Conservation (phyloP, 1,284 basidiomycete genomes). For the Salmacisia buchloeana region DNA sequence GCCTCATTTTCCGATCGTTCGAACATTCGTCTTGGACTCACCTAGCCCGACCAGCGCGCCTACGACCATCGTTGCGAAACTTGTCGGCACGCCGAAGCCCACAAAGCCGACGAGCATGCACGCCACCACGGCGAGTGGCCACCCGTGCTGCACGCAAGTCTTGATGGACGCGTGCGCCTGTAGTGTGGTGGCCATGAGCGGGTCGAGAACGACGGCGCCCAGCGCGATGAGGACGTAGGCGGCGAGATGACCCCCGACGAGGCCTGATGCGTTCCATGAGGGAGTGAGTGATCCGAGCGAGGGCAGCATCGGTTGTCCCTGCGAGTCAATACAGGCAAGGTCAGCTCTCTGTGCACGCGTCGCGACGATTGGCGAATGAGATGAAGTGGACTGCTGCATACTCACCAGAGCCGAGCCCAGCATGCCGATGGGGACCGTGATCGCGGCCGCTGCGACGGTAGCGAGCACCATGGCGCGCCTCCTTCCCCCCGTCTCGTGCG, state of each 20-base stretch:
- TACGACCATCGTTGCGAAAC: conserved; percentile 22
- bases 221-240: conserved; percentile 42
- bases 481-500: conserved; percentile 35
- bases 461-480: conserved; percentile 42
- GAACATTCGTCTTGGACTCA: not conserved
- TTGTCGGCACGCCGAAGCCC: conserved; percentile 30
- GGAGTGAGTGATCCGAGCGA: conserved; percentile 22
- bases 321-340: not conserved
- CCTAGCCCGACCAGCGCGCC: conserved; percentile 34
- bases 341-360: too few relatives aligned
- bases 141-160: conserved; percentile 38
- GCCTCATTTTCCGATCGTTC: too few relatives aligned
- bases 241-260: conserved; percentile 24
- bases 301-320: conserved; percentile 15
- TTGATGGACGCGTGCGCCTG: conserved; percentile 38
- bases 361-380: too few relatives aligned
- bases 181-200: conserved; percentile 38
- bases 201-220: conserved; percentile 37
- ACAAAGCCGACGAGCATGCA: conserved; percentile 35
- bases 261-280: not conserved
- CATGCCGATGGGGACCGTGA: conserved; percentile 28
- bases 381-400: too few relatives aligned
- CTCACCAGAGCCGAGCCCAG: conserved; percentile 26
- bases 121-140: conserved; percentile 40
- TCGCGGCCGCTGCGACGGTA: conserved; percentile 26